Evolutionary conservation across 1,284 basidiomycete species (phyloP).

Genomic region (Neotropicomus parvogracilis): DNA sequence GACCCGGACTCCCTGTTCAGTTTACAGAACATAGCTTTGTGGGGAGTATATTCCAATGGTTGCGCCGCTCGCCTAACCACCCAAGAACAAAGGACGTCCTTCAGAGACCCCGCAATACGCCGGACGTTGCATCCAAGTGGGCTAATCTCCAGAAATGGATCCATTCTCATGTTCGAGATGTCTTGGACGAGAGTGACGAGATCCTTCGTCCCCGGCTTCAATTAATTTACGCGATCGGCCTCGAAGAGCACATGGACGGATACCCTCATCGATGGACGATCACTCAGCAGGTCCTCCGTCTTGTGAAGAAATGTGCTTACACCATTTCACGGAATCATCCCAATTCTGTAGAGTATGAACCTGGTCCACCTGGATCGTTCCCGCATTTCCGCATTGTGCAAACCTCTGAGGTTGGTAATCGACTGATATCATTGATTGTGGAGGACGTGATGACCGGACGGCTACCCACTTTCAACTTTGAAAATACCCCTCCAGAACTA

Average conservation of each 20-base stretch:
- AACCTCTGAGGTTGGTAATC: not conserved
- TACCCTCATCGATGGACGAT: not conserved
- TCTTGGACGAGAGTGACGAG: slow-evolving; percentile 2
- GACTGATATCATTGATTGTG: not conserved
- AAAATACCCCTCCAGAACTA: not conserved
- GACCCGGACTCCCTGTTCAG: too few species aligned
- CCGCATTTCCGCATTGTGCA: not conserved
- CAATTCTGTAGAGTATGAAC: not conserved
- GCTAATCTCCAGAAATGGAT: not conserved
- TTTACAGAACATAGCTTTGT: too few species aligned
- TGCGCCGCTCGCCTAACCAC: too few species aligned
- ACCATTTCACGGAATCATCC: not conserved
- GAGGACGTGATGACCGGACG: not conserved
- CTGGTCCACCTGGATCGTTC: not conserved
- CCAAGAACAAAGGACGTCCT: too few species aligned
- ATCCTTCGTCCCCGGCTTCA: not conserved
- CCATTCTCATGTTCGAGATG: not conserved
- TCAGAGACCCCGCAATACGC: too few species aligned
- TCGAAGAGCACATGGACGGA: not conserved
- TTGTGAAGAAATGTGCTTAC: not conserved
- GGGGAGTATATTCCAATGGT: too few species aligned
- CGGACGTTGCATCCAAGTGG: too few species aligned
- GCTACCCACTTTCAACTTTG: not conserved
- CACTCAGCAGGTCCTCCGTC: not conserved
- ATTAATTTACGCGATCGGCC: not conserved